These are phyloP conservation scores for Epichloe gansuensis DNA, from an alignment of 2,329 filamentous ascomycete genomes.

Conservation along the genomic window DNA sequence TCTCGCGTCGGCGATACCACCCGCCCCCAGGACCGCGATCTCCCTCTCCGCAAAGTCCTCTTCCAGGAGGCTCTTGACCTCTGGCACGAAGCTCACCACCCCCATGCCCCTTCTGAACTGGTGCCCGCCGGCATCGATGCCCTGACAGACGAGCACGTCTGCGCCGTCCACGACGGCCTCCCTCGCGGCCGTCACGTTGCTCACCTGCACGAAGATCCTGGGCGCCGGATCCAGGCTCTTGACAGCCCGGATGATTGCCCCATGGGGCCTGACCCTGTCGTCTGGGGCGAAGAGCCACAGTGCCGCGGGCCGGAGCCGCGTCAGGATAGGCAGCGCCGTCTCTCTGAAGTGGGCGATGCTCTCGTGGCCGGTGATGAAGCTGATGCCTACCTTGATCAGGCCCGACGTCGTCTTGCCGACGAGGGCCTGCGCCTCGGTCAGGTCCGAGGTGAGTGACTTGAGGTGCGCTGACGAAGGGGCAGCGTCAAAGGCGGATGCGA, in stretches of 20 bases:
- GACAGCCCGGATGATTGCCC: slow-evolving; percentile 23
- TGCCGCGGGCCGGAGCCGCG: slow-evolving; percentile 40
- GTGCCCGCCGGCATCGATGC: slow-evolving; percentile 52
- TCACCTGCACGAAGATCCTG: slow-evolving; percentile 48
- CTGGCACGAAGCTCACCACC: slow-evolving; percentile 43
- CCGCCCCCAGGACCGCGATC: slow-evolving; percentile 39
- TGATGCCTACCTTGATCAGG: slow-evolving; percentile 42
- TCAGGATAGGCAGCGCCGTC: slow-evolving; percentile 38
- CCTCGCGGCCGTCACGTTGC: slow-evolving; percentile 42
- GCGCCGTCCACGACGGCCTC: slow-evolving; percentile 34
- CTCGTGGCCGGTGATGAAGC: slow-evolving; percentile 43
- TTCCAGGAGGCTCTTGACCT: slow-evolving; percentile 36
- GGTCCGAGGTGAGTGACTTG: slow-evolving; percentile 18
- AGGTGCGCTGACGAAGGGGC: slow-evolving; percentile 18
- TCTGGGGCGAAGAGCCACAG: slow-evolving; percentile 56
- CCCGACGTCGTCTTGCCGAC: slow-evolving; percentile 14
- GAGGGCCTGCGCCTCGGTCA: slow-evolving; percentile 17
- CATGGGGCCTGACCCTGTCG: slow-evolving; percentile 25
- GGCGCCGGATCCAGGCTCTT: slow-evolving; percentile 20
- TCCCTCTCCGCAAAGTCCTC: slow-evolving; percentile 21
- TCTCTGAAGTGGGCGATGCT: slow-evolving; percentile 25
- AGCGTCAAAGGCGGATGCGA: slow-evolving; percentile 20
- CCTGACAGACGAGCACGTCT: slow-evolving; percentile 50
- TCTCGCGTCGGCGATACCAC: slow-evolving; percentile 44
- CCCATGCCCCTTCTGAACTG: slow-evolving; percentile 41